These are phyloP conservation scores for Talaromyces sp. DNA, from an alignment of 2,329 filamentous ascomycete genomes.

Conservation along the genomic window DNA sequence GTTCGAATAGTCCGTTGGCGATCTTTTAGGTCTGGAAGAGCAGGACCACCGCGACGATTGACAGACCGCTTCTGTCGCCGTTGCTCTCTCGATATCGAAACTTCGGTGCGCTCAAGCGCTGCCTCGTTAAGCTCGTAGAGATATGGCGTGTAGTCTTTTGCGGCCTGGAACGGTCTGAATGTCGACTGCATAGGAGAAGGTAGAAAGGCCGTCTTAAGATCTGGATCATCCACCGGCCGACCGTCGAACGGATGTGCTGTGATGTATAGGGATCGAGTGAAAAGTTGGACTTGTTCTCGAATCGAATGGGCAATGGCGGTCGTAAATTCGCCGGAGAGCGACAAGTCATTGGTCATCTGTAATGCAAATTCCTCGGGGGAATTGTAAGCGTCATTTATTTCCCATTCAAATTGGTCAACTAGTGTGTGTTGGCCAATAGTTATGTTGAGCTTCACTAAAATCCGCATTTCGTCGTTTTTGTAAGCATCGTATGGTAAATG, in stretches of 20 bases:
- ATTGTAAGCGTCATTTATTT: conserved; percentile 91
- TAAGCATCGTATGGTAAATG: conserved; percentile 87
- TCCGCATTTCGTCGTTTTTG: conserved; percentile 98
- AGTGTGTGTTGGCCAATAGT: conserved; percentile 92
- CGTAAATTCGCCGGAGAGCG: conserved; percentile 88
- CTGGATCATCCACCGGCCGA: conserved; percentile 83
- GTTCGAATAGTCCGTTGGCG: conserved; percentile 89
- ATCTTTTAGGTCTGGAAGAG: conserved; percentile 92
- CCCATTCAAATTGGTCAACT: conserved; percentile 98
- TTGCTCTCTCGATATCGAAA: conserved; percentile 89
- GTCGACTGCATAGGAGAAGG: conserved; percentile 75
- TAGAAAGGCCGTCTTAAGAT: conserved; percentile 78
- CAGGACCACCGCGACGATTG: conserved; percentile 85
- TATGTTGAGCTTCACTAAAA: conserved; percentile 92
- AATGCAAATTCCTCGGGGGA: conserved; percentile 90
- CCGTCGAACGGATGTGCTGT: conserved; percentile 94
- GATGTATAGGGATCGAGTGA: conserved; percentile 87
- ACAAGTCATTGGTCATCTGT: conserved; percentile 83
- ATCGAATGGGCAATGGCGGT: conserved; percentile 98
- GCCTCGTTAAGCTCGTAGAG: conserved; percentile 89
- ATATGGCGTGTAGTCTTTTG: conserved; percentile 90
- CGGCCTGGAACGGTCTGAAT: conserved; percentile 84
- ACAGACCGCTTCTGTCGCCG: conserved; percentile 91
- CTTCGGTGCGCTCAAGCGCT: conserved; percentile 83
- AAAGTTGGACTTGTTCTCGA: conserved; percentile 89